These are phyloP conservation scores for Flammula alnicola DNA, from an alignment of 1,284 basidiomycete genomes.

Conservation along the genomic window DNA sequence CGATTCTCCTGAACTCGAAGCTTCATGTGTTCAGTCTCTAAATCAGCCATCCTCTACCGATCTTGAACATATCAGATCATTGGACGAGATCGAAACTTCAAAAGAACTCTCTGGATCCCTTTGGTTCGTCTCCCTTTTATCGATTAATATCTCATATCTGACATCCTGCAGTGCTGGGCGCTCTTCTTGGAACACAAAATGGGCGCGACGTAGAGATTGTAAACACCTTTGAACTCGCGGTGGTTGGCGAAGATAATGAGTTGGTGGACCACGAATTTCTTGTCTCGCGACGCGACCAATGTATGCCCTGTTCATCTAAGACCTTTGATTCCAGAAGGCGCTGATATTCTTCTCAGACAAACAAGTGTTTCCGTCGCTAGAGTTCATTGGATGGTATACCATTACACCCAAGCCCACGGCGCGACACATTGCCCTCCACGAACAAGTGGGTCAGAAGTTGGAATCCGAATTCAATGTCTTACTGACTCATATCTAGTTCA, in stretches of 20 bases:
- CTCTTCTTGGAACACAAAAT: slow-evolving; percentile 91
- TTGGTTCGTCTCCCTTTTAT: slow-evolving; percentile 51
- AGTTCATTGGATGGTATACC: slow-evolving; percentile 97
- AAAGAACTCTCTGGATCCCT: slow-evolving; percentile 62
- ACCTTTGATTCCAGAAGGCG: neutral
- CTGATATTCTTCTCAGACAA: slow-evolving; percentile 66
- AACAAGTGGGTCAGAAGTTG: slow-evolving; percentile 65
- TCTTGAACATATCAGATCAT: slow-evolving; percentile 97
- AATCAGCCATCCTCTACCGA: slow-evolving; percentile 90
- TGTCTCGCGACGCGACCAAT: slow-evolving; percentile 85
- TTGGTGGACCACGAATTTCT: slow-evolving; percentile 84
- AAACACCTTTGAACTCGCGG: slow-evolving; percentile 91
- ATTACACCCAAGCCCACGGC: slow-evolving; percentile 74
- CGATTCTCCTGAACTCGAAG: neutral
- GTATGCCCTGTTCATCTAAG: slow-evolving; percentile 51
- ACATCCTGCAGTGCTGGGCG: slow-evolving; percentile 76
- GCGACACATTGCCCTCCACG: slow-evolving; percentile 82
- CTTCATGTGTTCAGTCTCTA: slow-evolving; percentile 14
- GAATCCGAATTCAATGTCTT: neutral
- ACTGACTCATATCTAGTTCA: slow-evolving; percentile 53
- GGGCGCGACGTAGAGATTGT: slow-evolving; percentile 96
- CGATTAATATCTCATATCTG: slow-evolving; percentile 3
- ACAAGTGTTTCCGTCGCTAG: slow-evolving; percentile 95
- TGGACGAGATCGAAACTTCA: slow-evolving; percentile 84
- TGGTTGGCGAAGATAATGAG: slow-evolving; percentile 53